These are phyloP conservation scores for Pilobolus umbonatus DNA, from an alignment of 192 early-diverging fungal genomes.

Conservation along the genomic window DNA sequence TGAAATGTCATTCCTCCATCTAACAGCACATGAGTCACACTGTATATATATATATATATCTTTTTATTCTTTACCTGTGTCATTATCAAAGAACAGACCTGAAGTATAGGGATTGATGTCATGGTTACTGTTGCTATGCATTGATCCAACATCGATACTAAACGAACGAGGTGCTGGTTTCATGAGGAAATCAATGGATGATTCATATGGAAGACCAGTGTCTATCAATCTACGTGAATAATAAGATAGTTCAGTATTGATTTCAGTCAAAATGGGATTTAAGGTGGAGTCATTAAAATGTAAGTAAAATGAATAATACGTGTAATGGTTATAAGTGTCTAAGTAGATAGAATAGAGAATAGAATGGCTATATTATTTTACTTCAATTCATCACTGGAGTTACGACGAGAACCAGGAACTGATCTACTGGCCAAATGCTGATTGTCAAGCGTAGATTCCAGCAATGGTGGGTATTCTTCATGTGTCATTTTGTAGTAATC, in stretches of 20 bases:
- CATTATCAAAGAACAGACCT: neutral
- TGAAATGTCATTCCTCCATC: neutral
- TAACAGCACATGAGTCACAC: neutral
- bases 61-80: neutral
- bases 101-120: too few species aligned
- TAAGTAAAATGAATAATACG: too few species aligned
- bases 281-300: too few species aligned
- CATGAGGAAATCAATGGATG: constrained; percentile 22
- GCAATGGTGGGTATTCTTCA: constrained; percentile 3
- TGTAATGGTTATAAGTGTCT: too few species aligned
- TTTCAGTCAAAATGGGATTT: too few species aligned
- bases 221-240: too few species aligned
- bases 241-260: too few species aligned
- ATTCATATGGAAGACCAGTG: constrained; percentile 8
- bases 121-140: too few species aligned
- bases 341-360: too few species aligned
- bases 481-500: constrained; percentile 3
- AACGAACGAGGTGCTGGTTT: constrained; percentile 27
- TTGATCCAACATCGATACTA: constrained; percentile 22
- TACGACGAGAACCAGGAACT: constrained; percentile 65
- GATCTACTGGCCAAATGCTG: too few species aligned
- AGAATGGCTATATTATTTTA: too few species aligned
- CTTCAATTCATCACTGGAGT: constrained; percentile 63
- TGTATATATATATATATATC: neutral
- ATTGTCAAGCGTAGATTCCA: too few species aligned